Conservation (phyloP, 768 basidiomycete species). For the Kwoniella sp. region DNA sequence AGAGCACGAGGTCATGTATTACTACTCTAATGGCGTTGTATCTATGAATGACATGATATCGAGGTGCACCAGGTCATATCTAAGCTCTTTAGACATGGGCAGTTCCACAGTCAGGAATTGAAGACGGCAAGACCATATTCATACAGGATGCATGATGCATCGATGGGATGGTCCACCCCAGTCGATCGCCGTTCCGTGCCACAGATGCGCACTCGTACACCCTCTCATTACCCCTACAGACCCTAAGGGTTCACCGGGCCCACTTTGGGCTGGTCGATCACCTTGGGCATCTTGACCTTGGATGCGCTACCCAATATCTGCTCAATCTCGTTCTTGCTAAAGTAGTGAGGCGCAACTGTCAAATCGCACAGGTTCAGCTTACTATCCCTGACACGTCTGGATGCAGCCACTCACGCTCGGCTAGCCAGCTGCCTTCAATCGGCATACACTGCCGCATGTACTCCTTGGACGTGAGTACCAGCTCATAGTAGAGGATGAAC, state of each 20-base stretch:
- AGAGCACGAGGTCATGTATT: no score
- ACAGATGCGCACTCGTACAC: no score
- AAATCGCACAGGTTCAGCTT: slow-evolving; percentile 1
- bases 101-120: no score
- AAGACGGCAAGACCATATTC: no score
- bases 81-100: no score
- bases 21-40: no score
- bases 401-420: slow-evolving; percentile 64
- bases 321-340: slow-evolving; percentile 59
- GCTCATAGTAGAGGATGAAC: slow-evolving; percentile 87
- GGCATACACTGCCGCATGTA: slow-evolving; percentile 98
- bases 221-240: neutral
- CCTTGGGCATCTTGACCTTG: slow-evolving; percentile 87
- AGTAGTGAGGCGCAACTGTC: slow-evolving; percentile 91
- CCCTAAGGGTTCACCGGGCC: slow-evolving; percentile 29
- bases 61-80: no score
- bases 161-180: no score
- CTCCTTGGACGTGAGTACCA: slow-evolving; percentile 95
- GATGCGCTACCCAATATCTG: slow-evolving; percentile 33
- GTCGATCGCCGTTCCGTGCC: no score
- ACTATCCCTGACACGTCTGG: neutral
- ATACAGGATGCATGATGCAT: no score
- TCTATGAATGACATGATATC: no score
- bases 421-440: slow-evolving; percentile 88
- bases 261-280: slow-evolving; percentile 48